Evolutionary conservation across 257 asterid genomes (phyloP).

Genomic region (Scutellaria minor): DNA sequence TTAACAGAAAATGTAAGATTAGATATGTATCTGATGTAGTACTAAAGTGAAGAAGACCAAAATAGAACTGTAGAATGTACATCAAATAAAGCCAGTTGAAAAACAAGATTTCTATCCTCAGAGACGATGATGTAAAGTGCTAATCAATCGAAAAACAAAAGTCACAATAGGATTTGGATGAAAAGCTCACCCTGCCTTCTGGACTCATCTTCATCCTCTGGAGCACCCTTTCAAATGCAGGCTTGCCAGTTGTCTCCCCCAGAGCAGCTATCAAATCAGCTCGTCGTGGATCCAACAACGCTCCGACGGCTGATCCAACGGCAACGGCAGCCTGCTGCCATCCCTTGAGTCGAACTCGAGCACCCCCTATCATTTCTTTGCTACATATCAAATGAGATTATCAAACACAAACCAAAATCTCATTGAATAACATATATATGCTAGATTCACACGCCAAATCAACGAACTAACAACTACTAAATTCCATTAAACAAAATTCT

Average conservation of each 20-base stretch:
- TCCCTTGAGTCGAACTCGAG: constrained; percentile 63
- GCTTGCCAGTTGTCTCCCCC: constrained; percentile 93
- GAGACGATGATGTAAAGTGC: constrained; percentile 1
- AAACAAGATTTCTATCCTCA: background rate
- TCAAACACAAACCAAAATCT: background rate
- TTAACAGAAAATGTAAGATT: too few relatives aligned
- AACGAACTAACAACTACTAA: too few relatives aligned
- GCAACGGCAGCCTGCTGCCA: constrained; percentile 98
- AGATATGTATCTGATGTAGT: too few relatives aligned
- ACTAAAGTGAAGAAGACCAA: background rate
- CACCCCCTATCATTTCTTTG: constrained; percentile 60
- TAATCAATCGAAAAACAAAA: too few relatives aligned
- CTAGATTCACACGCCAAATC: too few relatives aligned
- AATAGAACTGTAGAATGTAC: background rate
- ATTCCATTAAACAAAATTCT: too few relatives aligned
- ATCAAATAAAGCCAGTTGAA: constrained; percentile 20
- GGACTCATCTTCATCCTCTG: constrained; percentile 79
- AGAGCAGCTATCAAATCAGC: constrained; percentile 92
- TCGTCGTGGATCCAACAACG: constrained; percentile 86
- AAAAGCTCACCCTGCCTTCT: constrained; percentile 75
- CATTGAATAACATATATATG: background rate
- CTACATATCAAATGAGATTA: constrained; percentile 1
- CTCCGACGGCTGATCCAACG: constrained; percentile 90
- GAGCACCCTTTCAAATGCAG: constrained; percentile 84
- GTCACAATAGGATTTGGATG: background rate